These are phyloP conservation scores for Rhypophila decipiens DNA, from an alignment of 495 filamentous ascomycete species.

Conservation along the genomic window DNA sequence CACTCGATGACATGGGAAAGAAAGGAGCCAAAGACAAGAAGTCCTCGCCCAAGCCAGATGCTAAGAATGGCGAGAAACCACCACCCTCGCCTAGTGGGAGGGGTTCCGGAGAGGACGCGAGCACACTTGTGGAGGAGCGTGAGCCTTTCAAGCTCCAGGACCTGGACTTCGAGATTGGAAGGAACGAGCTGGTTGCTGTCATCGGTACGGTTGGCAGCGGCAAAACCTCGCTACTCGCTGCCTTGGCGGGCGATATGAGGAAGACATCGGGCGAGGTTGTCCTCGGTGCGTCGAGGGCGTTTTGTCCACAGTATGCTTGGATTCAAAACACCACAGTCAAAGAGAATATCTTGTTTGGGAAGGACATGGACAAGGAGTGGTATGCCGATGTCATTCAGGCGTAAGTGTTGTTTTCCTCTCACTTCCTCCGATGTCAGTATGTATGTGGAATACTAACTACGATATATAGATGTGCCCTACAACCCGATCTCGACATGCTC, in stretches of 20 bases:
- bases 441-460: conserved; percentile 13
- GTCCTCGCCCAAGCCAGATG: conserved; percentile 34
- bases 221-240: conserved; percentile 85
- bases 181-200: conserved; percentile 81
- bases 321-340: conserved; percentile 86
- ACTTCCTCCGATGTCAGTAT: not conserved
- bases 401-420: conserved; percentile 21
- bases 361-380: conserved; percentile 61
- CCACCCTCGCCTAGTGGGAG: conserved; percentile 18
- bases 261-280: conserved; percentile 65
- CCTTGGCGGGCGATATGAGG: conserved; percentile 91
- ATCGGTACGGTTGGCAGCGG: conserved; percentile 89
- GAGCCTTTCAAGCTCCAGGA: conserved; percentile 76
- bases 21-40: conserved; percentile 28
- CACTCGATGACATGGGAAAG: conserved; percentile 17
- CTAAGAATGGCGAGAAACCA: conserved; percentile 8
- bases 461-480: conserved; percentile 56
- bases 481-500: conserved; percentile 69
- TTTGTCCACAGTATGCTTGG: conserved; percentile 96
- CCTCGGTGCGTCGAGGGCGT: conserved; percentile 72
- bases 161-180: conserved; percentile 66
- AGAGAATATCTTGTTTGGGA: conserved; percentile 89
- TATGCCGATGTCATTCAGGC: conserved; percentile 52
- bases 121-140: conserved; percentile 47
- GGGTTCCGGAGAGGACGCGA: conserved; percentile 40